Percentiles rank a stretch among this genome's conserved stretches.
phyloP scores from a whole-genome alignment of 1,284 basidiomycete species.

The Ustilago hordei region DNA sequence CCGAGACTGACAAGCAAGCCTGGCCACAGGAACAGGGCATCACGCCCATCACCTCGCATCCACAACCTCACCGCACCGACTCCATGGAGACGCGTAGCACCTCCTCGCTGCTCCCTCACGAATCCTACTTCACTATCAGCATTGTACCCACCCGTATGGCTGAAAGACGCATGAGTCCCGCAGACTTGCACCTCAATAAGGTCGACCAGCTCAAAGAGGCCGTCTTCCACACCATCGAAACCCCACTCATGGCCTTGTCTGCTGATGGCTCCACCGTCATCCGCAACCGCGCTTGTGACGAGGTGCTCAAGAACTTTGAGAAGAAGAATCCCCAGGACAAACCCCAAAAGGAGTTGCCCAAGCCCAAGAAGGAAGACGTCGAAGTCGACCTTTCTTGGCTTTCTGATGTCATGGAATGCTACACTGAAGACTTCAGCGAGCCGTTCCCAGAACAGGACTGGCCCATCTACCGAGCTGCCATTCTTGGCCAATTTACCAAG shows the following conservation, averaged over 20 bases:
- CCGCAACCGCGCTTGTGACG: constrained; percentile 61
- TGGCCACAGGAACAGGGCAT: not conserved
- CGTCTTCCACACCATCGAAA: constrained; percentile 57
- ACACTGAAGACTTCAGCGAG: constrained; percentile 56
- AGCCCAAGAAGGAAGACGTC: constrained; percentile 31
- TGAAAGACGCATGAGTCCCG: constrained; percentile 53
- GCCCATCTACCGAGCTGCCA: constrained; percentile 62
- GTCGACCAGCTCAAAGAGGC: constrained; percentile 52
- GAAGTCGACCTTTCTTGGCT: constrained; percentile 60
- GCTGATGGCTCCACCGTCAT: constrained; percentile 57
- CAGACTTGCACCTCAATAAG: constrained; percentile 38
- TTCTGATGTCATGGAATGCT: constrained; percentile 60
- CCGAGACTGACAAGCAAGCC: constrained; percentile 25
- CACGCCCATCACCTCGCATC: not conserved
- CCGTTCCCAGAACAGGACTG: constrained; percentile 56
- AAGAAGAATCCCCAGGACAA: constrained; percentile 49
- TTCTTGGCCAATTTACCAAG: constrained; percentile 51
- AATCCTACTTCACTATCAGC: constrained; percentile 60
- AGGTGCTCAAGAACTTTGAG: constrained; percentile 53
- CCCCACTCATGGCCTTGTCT: constrained; percentile 56
- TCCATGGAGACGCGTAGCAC: constrained; percentile 25
- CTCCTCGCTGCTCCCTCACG: constrained; percentile 42
- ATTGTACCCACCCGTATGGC: constrained; percentile 50
- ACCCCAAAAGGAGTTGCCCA: constrained; percentile 22
- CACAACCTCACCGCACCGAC: constrained; percentile 17